Conservation (phyloP, 768 basidiomycete genomes). For the Butyriboletus loyo region DNA sequence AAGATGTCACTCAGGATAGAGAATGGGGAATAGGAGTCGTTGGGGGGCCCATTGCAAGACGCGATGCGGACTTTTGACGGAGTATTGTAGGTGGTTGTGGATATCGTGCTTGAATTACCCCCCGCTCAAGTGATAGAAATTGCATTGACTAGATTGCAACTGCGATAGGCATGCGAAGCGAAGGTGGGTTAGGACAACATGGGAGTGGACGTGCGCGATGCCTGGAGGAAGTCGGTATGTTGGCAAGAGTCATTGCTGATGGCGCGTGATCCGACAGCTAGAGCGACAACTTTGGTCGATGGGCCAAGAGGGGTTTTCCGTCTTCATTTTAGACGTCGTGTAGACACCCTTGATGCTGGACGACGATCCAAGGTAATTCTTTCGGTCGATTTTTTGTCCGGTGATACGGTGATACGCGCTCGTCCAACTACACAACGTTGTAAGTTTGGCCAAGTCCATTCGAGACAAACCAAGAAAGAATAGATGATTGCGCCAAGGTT, state of each 20-base stretch:
- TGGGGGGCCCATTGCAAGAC: not conserved
- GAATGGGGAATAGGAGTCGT: not conserved
- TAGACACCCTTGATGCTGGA: not conserved
- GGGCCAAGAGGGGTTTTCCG: not conserved
- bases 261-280: not conserved
- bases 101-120: constrained; percentile 16
- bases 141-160: not conserved
- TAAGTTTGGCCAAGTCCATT: too few relatives aligned
- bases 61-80: not conserved
- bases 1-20: not conserved
- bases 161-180: not conserved
- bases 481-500: too few relatives aligned
- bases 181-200: not conserved
- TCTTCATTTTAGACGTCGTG: not conserved
- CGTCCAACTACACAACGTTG: too few relatives aligned
- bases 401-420: not conserved
- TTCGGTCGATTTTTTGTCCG: not conserved
- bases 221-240: not conserved
- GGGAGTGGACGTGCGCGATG: not conserved
- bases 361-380: not conserved
- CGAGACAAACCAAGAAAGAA: too few relatives aligned
- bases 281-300: not conserved
- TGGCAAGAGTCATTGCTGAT: not conserved
- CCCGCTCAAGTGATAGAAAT: constrained; percentile 4
- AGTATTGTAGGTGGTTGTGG: constrained; percentile 15